A percentile compares a stretch with the other conserved stretches of the same genome.
phyloP scores from a whole-genome alignment of 2,329 filamentous ascomycete genomes.

The Fusarium pininemorale region DNA sequence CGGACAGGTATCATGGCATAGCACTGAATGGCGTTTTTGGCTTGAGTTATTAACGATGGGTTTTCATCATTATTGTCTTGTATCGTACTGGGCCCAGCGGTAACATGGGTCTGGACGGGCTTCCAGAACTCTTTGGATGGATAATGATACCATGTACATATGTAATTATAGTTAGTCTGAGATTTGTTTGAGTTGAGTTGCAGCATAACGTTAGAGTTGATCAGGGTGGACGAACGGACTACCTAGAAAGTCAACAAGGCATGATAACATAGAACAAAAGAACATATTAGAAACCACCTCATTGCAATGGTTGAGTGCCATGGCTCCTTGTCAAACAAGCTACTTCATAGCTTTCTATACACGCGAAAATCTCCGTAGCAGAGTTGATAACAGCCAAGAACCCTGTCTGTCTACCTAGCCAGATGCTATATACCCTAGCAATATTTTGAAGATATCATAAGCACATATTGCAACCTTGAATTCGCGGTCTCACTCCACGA shows the following conservation, averaged over 20 bases:
- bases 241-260: not conserved
- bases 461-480: not conserved
- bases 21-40: constrained; percentile 38
- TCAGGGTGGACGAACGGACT: not conserved
- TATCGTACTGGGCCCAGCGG: constrained; percentile 26
- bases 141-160: constrained; percentile 27
- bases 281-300: not conserved
- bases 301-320: not conserved
- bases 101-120: constrained; percentile 10
- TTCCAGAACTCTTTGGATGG: constrained; percentile 12
- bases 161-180: constrained; percentile 23
- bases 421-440: not conserved
- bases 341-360: not conserved
- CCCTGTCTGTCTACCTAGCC: not conserved
- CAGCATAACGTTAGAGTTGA: not conserved
- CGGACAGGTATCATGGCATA: constrained; percentile 18
- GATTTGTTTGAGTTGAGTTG: constrained; percentile 4
- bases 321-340: not conserved
- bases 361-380: not conserved
- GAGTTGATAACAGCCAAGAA: not conserved
- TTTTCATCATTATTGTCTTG: constrained; percentile 11
- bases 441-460: not conserved
- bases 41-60: constrained; percentile 1
- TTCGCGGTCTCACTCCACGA: not conserved
- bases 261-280: constrained; percentile 12